Conservation (phyloP, 2,329 filamentous ascomycete genomes). For the Lecanicillium sp. region DNA sequence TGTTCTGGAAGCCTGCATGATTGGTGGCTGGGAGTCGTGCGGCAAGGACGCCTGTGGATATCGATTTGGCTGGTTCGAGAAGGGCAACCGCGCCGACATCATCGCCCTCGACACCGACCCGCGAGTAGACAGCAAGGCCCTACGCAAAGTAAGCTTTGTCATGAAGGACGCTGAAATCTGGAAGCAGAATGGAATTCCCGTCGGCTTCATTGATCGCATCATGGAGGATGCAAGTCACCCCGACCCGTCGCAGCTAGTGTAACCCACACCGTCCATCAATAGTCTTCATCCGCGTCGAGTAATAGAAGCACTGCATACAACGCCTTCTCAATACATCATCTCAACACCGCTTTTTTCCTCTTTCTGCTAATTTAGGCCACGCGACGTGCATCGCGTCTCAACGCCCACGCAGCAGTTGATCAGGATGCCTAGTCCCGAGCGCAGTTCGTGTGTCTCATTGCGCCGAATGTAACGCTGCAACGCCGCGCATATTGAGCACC, state of each 20-base stretch:
- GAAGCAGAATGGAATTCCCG: conserved; percentile 30
- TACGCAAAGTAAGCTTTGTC: conserved; percentile 46
- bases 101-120: conserved; percentile 43
- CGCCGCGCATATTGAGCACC: conserved; percentile 9
- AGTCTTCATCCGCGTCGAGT: neutral
- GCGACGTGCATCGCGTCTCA: conserved; percentile 1
- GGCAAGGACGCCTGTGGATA: conserved; percentile 45
- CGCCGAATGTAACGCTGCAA: conserved; percentile 9
- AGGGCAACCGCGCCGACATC: conserved; percentile 45
- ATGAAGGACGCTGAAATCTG: conserved; percentile 52
- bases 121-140: conserved; percentile 30
- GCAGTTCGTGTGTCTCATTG: conserved; percentile 4
- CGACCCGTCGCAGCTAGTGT: conserved; percentile 7
- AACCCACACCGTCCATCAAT: neutral
- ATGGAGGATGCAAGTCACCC: conserved; percentile 6
- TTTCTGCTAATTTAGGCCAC: neutral
- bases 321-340: neutral
- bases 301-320: neutral
- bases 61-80: conserved; percentile 45
- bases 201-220: conserved; percentile 12
- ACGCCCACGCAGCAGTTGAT: neutral
- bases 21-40: conserved; percentile 51
- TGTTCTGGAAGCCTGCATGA: conserved; percentile 42
- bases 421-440: conserved; percentile 8
- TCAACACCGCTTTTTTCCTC: neutral